Base-by-base conservation (phyloP, 805 yeast genomes). In the Metschnikowia orientalis region DNA sequence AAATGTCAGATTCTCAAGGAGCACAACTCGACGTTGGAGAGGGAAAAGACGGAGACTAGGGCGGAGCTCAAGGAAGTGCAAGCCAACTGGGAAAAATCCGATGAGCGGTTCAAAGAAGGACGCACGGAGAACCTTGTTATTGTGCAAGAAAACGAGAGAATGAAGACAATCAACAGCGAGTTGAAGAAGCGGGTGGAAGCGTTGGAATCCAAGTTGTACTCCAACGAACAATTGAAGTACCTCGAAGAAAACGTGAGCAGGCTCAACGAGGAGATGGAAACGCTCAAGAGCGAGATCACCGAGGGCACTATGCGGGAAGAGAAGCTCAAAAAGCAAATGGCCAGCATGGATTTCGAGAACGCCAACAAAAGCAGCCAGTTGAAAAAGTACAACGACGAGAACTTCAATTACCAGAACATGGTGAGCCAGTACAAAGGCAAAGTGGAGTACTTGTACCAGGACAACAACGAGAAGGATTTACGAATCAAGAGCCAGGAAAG, bases 111-210 rank as follows among this genome's bases (percentile, higher is more conserved):
- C 42, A 63, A 56, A 32, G 55, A 49, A 11, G 45, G 64, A 20
- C 52, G 77, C 38, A 71, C 72, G 27, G 76, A 76, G 28, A 69
- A 73, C 23, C 60, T 79, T 36, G 75, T 77, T 30, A 55, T 78
- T 4, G 58, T 65, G 15, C 86, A 83, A 53, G 92, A 83, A 50
- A 81, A 79, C 47, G 78, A 77, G 47, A 71, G 81, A 1, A 51
- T 82, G 26, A 73, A 71, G 17, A 78, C 68, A 40, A 69, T 67
- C 38, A 77, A 80, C 45, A 57, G 57, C 21, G 75, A 77, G 30
- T 56, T 82, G 41, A 67, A 60, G 32, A 35, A 39, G 10, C 73
- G 74, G 43, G 59, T 75, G 8, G 53, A 61, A 18, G 63, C 59
- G 5, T 48, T 74, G 17, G 79, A 79, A 43, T 61, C 57, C 1